These are phyloP conservation scores for Aspergillus leporis DNA, from an alignment of 495 filamentous ascomycete species.

Conservation along the genomic window DNA sequence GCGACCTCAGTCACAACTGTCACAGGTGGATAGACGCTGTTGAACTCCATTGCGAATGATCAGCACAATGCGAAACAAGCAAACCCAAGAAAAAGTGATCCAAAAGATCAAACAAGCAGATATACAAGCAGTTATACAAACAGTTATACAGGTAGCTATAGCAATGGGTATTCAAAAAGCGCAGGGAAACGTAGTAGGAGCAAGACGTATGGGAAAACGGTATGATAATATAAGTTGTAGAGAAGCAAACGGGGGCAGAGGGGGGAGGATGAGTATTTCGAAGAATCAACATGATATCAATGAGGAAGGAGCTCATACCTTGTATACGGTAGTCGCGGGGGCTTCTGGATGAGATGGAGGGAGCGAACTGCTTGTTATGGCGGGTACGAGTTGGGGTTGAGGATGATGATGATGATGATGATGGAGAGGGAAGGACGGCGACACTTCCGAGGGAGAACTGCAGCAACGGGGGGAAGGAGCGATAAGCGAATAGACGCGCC, in stretches of 20 bases:
- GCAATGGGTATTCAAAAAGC: too few relatives aligned
- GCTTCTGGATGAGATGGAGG: not conserved
- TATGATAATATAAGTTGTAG: not conserved
- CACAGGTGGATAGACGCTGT: not conserved
- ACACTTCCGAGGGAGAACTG: constrained; percentile 9
- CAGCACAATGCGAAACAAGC: not conserved
- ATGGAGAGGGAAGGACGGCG: not conserved
- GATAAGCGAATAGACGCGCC: constrained; percentile 28
- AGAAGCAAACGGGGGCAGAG: constrained; percentile 5
- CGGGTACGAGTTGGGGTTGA: not conserved
- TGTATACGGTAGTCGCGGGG: constrained; percentile 13
- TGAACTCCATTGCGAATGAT: constrained; percentile 6
- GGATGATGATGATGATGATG: too few relatives aligned
- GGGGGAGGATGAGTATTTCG: not conserved
- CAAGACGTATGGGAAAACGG: not conserved
- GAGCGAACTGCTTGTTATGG: not conserved
- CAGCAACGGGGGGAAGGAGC: constrained; percentile 17
- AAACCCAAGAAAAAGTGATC: too few relatives aligned
- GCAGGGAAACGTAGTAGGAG: not conserved
- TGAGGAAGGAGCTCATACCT: constrained; percentile 18
- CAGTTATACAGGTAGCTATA: too few relatives aligned
- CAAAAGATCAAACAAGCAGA: too few relatives aligned
- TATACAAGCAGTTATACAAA: too few relatives aligned
- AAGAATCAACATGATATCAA: constrained; percentile 2
- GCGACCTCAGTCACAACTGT: not conserved